A percentile compares a stretch with the other conserved stretches of the same genome.
phyloP scores from a whole-genome alignment of 495 filamentous ascomycete species.

The Penicillium pancosmium region DNA sequence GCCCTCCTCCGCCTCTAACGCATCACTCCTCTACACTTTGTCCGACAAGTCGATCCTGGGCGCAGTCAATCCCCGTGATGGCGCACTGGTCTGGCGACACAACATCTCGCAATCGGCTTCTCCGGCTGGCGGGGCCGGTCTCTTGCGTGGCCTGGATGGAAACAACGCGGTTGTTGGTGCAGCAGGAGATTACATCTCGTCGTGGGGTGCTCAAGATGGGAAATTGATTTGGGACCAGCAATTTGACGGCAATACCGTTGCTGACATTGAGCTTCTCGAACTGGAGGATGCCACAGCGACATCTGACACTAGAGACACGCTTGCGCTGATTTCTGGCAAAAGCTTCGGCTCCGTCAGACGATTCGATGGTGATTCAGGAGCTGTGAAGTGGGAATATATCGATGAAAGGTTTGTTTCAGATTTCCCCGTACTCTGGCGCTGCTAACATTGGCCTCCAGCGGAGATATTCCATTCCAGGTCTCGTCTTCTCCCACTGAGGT shows the following conservation, averaged over 20 bases:
- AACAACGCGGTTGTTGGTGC: constrained; percentile 74
- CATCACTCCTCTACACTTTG: constrained; percentile 88
- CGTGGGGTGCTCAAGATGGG: constrained; percentile 86
- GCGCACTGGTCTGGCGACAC: constrained; percentile 85
- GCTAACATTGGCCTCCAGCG: constrained; percentile 40
- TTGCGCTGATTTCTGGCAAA: constrained; percentile 64
- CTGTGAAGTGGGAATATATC: constrained; percentile 73
- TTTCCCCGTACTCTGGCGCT: constrained; percentile 19
- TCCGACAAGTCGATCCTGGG: constrained; percentile 80
- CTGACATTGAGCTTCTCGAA: constrained; percentile 80
- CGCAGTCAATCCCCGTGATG: constrained; percentile 86
- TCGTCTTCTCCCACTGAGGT: constrained; percentile 73
- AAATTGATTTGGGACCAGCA: constrained; percentile 71
- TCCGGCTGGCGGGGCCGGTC: constrained; percentile 42
- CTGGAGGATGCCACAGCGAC: constrained; percentile 57
- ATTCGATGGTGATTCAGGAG: constrained; percentile 72
- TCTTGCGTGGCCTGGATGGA: constrained; percentile 73
- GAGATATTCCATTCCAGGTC: constrained; percentile 75
- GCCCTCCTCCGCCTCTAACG: constrained; percentile 76
- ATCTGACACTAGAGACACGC: constrained; percentile 62
- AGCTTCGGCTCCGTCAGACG: constrained; percentile 61
- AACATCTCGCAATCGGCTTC: constrained; percentile 50
- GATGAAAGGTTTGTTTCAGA: constrained; percentile 55
- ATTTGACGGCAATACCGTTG: constrained; percentile 58
- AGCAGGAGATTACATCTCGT: constrained; percentile 63